Percentiles rank a stretch among this genome's conserved stretches.
Conservation (phyloP, 768 basidiomycete species). For the Mrakia gelida region DNA sequence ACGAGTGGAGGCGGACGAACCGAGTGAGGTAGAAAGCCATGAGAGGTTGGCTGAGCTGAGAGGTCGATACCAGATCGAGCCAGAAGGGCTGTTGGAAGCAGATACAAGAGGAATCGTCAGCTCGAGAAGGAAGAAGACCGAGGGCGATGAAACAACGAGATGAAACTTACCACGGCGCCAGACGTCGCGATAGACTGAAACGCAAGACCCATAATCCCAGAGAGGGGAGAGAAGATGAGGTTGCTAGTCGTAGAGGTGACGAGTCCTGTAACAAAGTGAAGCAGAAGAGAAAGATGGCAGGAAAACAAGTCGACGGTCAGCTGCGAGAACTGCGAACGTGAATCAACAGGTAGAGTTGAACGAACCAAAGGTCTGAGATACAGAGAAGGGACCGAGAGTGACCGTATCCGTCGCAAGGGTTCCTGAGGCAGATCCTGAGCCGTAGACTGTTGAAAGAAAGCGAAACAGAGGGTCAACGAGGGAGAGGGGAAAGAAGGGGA, state of each 20-base stretch:
- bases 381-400: constrained; percentile 12
- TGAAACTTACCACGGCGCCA: constrained; percentile 3
- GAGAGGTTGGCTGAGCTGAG: constrained; percentile 4
- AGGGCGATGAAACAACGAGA: neutral
- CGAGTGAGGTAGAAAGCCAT: constrained; percentile 27
- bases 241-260: neutral
- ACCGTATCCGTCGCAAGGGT: constrained; percentile 21
- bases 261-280: constrained; percentile 3
- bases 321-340: neutral
- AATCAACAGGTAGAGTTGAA: neutral
- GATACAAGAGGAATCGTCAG: neutral
- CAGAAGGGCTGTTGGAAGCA: constrained; percentile 15
- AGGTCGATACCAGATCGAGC: constrained; percentile 4
- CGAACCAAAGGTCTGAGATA: constrained; percentile 26
- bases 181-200: constrained; percentile 8
- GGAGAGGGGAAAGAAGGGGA: neutral
- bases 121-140: neutral
- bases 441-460: constrained; percentile 17
- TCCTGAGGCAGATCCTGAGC: constrained; percentile 21
- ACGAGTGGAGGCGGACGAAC: neutral
- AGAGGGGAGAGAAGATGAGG: constrained; percentile 24
- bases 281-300: too few relatives aligned
- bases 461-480: neutral
- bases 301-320: neutral
- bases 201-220: constrained; percentile 22